Conservation (phyloP, 2,329 filamentous ascomycete species). For the Volutella citrinella region DNA sequence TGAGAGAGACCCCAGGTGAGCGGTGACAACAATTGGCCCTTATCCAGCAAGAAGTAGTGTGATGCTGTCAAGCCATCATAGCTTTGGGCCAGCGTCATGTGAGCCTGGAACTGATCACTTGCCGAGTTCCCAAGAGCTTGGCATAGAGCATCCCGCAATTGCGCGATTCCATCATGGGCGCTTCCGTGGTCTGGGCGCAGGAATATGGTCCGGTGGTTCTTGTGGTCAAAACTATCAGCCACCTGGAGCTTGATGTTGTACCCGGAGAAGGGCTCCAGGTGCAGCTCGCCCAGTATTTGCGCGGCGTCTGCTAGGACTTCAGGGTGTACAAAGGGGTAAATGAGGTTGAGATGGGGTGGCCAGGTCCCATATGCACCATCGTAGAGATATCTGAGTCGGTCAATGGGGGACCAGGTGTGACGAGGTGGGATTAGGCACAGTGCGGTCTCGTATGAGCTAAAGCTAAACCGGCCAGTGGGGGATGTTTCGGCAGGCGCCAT, state of each 20-base stretch:
- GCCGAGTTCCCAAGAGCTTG: conserved; percentile 30
- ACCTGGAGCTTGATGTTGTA: conserved; percentile 34
- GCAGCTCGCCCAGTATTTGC: conserved; percentile 21
- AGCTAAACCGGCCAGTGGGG: too few relatives aligned
- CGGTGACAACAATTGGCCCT: conserved; percentile 45
- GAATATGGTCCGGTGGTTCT: conserved; percentile 49
- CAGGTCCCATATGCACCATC: conserved; percentile 60
- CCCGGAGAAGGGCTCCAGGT: conserved; percentile 5
- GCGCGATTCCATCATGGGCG: conserved; percentile 20
- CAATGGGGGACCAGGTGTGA: conserved; percentile 44
- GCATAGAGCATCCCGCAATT: conserved; percentile 35
- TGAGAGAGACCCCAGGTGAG: conserved; percentile 47
- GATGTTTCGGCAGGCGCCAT: too few relatives aligned
- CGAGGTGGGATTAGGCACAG: conserved; percentile 57
- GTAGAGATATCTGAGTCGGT: conserved; percentile 58
- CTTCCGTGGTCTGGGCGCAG: conserved; percentile 25
- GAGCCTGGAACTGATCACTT: conserved; percentile 33
- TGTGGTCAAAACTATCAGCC: conserved; percentile 47
- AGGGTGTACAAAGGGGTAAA: conserved; percentile 61
- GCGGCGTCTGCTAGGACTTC: conserved; percentile 44
- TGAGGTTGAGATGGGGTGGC: conserved; percentile 64
- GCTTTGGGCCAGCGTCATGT: conserved; percentile 61
- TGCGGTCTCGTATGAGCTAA: conserved; percentile 53
- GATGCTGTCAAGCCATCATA: conserved; percentile 41
- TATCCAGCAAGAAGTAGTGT: conserved; percentile 51